Evolutionary conservation across 2,329 filamentous ascomycete species (phyloP), one percentile per base, ranked within the genome.

Genomic region (Aspergillus sp.): DNA sequence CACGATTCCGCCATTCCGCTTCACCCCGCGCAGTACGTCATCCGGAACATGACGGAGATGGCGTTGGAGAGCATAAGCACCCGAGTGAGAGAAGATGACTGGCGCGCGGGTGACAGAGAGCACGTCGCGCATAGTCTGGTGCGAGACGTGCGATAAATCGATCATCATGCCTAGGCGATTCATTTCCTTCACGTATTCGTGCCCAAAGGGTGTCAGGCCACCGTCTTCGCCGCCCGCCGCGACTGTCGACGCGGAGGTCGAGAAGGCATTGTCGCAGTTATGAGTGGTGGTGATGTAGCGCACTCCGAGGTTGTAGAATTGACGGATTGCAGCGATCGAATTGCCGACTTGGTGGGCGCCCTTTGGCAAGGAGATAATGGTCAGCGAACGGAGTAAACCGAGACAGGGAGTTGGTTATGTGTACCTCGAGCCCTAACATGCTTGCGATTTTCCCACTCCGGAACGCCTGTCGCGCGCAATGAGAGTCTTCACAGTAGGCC

Each of bases 251-350:
- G 39, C 46, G 14, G 47, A 56, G 14, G 62, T 65, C 24, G 59
- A 60, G 31, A 66, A 69, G 16, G 60, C 58, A 46, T 67, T 69
- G 56, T 69, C 60, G 36, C 61, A 63, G 42, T 67, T 66, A 51
- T 69, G 66, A 4, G 66, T 69, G 6, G 63, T 45, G 2, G 66
- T 69, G 46, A 69, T 65, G 36, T 69, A 69, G 20, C 65, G 42
- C 6, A 55, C 61, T 26, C 67, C 67, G 2, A 65, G 55, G 20
- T 67, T 61, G 52, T 61, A 70, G 26, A 69, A 61, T 29, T 56
- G 52, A 7, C 68, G 60, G 36, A 71, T 57, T 6, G 56, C 56
- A 7, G 54, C 67, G 16, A 71, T 57, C 4, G 64, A 68, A 39
- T 57, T 57, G 1, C 67, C 66, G 1, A 57, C 53, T 29, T 66